Evolutionary conservation across 1,284 basidiomycete species (phyloP).

Genomic region (Moniliella sp.): DNA sequence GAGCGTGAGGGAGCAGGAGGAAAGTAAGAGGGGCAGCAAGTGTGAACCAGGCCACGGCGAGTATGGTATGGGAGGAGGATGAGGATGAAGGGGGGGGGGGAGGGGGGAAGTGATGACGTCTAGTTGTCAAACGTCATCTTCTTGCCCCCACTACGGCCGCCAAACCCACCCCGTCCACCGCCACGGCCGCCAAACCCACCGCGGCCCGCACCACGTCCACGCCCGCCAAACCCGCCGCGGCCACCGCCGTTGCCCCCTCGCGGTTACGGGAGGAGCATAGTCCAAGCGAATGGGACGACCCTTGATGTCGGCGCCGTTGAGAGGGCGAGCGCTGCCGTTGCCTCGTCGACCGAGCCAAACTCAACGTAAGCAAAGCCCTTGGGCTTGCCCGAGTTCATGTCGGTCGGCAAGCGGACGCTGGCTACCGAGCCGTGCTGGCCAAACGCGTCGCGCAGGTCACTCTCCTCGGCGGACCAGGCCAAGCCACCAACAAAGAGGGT

Average conservation of each 20-base stretch:
- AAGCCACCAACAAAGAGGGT: conserved; percentile 81
- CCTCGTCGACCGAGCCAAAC: conserved; percentile 57
- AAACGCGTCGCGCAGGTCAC: conserved; percentile 74
- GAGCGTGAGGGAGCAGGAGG: too few species aligned
- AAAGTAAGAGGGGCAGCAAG: too few species aligned
- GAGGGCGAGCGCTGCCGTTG: conserved; percentile 56
- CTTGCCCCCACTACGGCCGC: conserved; percentile 40
- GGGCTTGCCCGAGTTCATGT: conserved; percentile 66
- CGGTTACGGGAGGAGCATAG: conserved; percentile 58
- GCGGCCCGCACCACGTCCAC: conserved; percentile 17
- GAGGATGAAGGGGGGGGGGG: too few species aligned
- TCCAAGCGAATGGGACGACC: conserved; percentile 66
- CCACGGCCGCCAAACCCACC: conserved; percentile 38
- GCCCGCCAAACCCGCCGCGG: conserved; percentile 37
- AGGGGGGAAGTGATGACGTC: too few species aligned
- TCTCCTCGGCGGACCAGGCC: conserved; percentile 58
- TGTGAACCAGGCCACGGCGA: too few species aligned
- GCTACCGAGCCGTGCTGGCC: conserved; percentile 70
- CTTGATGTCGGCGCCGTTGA: conserved; percentile 56
- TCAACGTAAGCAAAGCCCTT: conserved; percentile 97
- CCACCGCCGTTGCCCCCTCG: conserved; percentile 40
- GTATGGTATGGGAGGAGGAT: too few species aligned
- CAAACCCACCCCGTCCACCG: conserved; percentile 36
- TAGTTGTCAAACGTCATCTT: conserved; percentile 61
- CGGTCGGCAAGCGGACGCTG: conserved; percentile 73